Conservation (phyloP, 345 rosid genomes). For the Firmiana major region DNA sequence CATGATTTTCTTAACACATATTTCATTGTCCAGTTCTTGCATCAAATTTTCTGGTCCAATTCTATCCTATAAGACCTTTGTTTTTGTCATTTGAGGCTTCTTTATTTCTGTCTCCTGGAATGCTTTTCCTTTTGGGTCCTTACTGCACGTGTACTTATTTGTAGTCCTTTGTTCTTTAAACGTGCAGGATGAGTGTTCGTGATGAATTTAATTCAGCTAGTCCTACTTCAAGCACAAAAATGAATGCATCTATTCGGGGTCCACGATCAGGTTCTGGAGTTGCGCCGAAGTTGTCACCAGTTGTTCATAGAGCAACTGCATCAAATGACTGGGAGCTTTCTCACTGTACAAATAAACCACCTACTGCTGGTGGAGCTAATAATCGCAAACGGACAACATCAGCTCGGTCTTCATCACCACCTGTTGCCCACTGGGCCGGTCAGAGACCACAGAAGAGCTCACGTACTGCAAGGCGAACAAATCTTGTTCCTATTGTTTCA, state of each 20-base stretch:
- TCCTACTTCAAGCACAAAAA: constrained; percentile 60
- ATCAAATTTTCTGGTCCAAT: neutral
- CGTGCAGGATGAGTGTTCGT: constrained; percentile 58
- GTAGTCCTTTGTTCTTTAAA: constrained; percentile 7
- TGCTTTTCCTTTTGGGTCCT: neutral
- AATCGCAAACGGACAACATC: constrained; percentile 70
- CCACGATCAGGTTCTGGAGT: constrained; percentile 68
- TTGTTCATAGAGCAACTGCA: constrained; percentile 55
- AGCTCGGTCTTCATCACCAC: constrained; percentile 72
- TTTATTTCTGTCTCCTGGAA: neutral
- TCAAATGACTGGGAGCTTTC: constrained; percentile 83
- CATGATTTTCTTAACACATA: constrained; percentile 12
- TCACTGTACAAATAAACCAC: constrained; percentile 71
- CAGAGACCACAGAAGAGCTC: constrained; percentile 87
- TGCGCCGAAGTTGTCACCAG: constrained; percentile 64
- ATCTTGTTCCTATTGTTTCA: constrained; percentile 64
- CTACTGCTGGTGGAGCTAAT: constrained; percentile 56
- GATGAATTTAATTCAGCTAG: constrained; percentile 73
- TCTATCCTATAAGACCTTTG: neutral
- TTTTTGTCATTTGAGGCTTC: neutral
- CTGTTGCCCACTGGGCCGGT: constrained; percentile 80
- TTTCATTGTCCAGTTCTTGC: constrained; percentile 13
- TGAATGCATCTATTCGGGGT: constrained; percentile 60
- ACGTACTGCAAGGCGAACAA: constrained; percentile 84
- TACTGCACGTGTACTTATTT: neutral